Conservation (phyloP, 208 protist genomes). For the Leptomonas seymouri region DNA sequence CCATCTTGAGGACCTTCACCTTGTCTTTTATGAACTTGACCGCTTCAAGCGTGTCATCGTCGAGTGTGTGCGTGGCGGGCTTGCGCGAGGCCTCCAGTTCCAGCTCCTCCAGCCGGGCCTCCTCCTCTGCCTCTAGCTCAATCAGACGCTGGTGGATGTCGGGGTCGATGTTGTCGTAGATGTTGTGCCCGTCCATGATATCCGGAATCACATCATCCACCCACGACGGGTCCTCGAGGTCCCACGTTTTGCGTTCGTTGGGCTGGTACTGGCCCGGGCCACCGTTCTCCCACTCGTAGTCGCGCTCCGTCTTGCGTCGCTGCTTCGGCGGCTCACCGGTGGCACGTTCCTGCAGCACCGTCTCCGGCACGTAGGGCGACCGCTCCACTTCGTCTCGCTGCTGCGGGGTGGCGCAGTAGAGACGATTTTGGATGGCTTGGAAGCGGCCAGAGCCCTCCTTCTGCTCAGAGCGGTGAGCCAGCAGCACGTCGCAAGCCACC, state of each 20-base stretch:
- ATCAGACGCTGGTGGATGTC: constrained; percentile 96
- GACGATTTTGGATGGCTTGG: constrained; percentile 91
- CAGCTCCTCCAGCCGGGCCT: constrained; percentile 89
- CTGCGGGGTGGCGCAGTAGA: constrained; percentile 90
- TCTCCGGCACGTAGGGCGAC: constrained; percentile 74
- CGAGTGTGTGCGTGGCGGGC: constrained; percentile 55
- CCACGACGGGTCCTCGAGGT: constrained; percentile 96
- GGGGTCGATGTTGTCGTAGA: constrained; percentile 99
- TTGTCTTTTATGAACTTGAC: constrained; percentile 92
- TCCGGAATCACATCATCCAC: constrained; percentile 99
- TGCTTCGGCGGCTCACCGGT: constrained; percentile 36
- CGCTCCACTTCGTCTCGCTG: constrained; percentile 91
- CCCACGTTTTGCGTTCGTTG: constrained; percentile 90
- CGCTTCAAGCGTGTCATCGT: constrained; percentile 73
- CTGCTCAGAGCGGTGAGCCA: constrained; percentile 94
- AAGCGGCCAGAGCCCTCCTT: constrained; percentile 94
- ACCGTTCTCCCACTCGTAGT: constrained; percentile 93
- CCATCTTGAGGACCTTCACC: constrained; percentile 89
- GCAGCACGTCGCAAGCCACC: constrained; percentile 95
- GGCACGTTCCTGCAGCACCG: constrained; percentile 59
- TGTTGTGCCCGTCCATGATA: constrained; percentile 99
- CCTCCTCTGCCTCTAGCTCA: constrained; percentile 94
- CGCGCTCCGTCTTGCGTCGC: constrained; percentile 89
- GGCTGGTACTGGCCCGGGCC: constrained; percentile 93
- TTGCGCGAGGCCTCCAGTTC: constrained; percentile 94